Base-by-base conservation (phyloP, 225 moss, liverwort and hornwort genomes). In the Polytrichum formosum region DNA sequence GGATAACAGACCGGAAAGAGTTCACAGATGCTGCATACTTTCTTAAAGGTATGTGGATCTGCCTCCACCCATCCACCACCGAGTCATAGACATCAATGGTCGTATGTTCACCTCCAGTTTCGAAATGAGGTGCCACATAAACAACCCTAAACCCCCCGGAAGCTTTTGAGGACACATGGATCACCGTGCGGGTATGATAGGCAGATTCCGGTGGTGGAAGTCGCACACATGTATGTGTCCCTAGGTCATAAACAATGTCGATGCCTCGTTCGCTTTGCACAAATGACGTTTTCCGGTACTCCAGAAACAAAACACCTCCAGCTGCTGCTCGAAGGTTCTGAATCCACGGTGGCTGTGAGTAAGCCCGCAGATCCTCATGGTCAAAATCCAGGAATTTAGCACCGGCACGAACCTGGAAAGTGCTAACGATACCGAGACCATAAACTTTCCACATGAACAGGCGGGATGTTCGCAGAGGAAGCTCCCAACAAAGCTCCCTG, bases 321-420 rank as follows among this genome's bases (percentile, higher is more conserved):
- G 66, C 31, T 66, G 18, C 46, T 35, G 33, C 66, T 18, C 66
- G 66, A 7, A 66, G 29, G 33, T 35, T 30, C 6, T 31, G 46
- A 18, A 16, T 10, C 30, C 30, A 33, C 66, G 18, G n/a, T 23
- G 58, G 66, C 23, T 23, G 20, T 1, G 23, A 33, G 19, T 33
- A 66, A 18, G 66, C 35, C 66, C 18, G 66, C n/a, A 66, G 46
- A 66, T 46, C 30, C 46, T 30, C 66, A 5, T 66, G 66, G 23
- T 66, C 31, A 5, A 66, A 33, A 5, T n/a, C 18, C 18, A 66
- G 35, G 18, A 23, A 35, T 54, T 7, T 54, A 22, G 0, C 54
- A 70, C 25, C 28, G 6, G 66, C 33, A 20, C 30, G 23, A 25
- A 66, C 46, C 31, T 66, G 30, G 19, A 46, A 18, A 5, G 66